These are phyloP conservation scores for Tetragonia tetragonoides DNA, from an alignment of 148 eudicot species.

Conservation along the genomic window DNA sequence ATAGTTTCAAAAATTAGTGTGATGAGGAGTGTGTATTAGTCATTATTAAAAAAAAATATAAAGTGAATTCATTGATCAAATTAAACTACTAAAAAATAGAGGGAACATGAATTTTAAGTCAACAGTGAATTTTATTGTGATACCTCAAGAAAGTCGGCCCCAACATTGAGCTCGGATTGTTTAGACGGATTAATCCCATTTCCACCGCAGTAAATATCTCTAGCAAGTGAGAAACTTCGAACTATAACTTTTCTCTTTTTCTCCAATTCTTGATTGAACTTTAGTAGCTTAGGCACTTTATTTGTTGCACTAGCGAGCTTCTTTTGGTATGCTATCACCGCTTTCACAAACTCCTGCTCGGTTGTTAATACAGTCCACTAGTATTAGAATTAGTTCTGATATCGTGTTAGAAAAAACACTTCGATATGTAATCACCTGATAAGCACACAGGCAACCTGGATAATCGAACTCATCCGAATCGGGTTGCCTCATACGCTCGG, in stretches of 20 bases:
- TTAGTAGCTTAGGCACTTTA: conserved; percentile 38
- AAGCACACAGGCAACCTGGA: conserved; percentile 75
- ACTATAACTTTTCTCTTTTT: conserved; percentile 52
- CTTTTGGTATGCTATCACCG: conserved; percentile 66
- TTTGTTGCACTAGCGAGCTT: conserved; percentile 38
- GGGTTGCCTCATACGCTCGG: conserved; percentile 68
- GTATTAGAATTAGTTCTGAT: neutral
- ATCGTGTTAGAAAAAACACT: neutral
- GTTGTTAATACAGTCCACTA: neutral
- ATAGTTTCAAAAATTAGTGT: no score
- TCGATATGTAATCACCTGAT: conserved; percentile 43
- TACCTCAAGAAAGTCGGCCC: conserved; percentile 76
- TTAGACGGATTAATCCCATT: conserved; percentile 24
- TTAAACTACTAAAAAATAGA: no score
- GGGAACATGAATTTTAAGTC: no score
- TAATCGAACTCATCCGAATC: conserved; percentile 66
- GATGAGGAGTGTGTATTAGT: no score
- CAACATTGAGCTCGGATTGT: conserved; percentile 50
- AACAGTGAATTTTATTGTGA: neutral
- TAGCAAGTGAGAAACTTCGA: conserved; percentile 68
- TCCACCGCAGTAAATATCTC: conserved; percentile 43
- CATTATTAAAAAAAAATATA: no score
- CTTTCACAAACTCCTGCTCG: conserved; percentile 73
- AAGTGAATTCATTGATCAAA: no score
- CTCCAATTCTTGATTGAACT: conserved; percentile 54